Evolutionary conservation across 75 land plant species (phyloP).

Genomic region (Picea sitchensis): DNA sequence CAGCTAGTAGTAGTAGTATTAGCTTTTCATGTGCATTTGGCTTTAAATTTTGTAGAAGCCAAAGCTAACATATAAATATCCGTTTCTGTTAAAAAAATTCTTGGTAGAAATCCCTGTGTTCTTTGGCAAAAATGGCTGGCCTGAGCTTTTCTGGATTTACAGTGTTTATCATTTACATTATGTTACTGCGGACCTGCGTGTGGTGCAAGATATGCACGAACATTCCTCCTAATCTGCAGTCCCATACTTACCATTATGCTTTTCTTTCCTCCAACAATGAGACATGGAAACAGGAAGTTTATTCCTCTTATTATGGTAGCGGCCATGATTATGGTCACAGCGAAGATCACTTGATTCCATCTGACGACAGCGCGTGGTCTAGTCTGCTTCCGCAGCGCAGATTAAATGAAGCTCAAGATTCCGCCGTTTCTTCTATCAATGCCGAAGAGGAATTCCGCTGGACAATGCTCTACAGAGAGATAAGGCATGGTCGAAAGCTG

Average conservation of each 20-base stretch:
- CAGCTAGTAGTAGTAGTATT: too few relatives aligned
- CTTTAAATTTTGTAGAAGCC: too few relatives aligned
- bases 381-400: conserved; percentile 16
- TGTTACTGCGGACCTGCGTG: background rate
- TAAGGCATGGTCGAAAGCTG: background rate
- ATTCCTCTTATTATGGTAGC: conserved; percentile 10
- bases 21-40: too few relatives aligned
- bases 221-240: conserved; percentile 42
- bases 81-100: too few relatives aligned
- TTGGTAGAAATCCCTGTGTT: too few relatives aligned
- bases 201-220: conserved; percentile 66
- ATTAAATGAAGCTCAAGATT: background rate
- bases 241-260: conserved; percentile 54
- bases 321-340: background rate
- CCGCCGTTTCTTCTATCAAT: background rate
- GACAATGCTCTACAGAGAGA: background rate
- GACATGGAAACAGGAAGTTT: conserved; percentile 30
- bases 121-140: too few relatives aligned
- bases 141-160: too few relatives aligned
- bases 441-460: conserved; percentile 1
- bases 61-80: too few relatives aligned
- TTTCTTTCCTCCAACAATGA: conserved; percentile 29
- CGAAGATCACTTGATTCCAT: conserved; percentile 29
- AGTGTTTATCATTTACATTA: too few relatives aligned
- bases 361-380: conserved; percentile 35